Percentiles rank a stretch among this genome's conserved stretches.
Evolutionary conservation across 305 asterid species (phyloP).

Genomic region (Caryopteris hybrid): DNA sequence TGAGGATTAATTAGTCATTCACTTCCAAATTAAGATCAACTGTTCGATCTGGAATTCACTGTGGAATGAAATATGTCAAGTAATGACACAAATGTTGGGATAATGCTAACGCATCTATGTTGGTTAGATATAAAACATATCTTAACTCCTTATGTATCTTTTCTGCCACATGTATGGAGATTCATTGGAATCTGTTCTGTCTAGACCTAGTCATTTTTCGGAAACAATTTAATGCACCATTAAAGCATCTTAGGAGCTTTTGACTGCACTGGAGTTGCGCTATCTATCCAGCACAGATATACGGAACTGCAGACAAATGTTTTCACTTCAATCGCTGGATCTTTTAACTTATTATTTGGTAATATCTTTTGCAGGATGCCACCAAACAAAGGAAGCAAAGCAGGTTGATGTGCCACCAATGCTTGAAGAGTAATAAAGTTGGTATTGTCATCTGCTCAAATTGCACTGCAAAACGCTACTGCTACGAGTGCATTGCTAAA

Average conservation of each 20-base stretch:
- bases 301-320: too few relatives aligned
- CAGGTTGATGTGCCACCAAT: slow-evolving; percentile 58
- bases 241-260: neutral
- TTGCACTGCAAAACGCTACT: slow-evolving; percentile 65
- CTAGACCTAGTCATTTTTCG: neutral
- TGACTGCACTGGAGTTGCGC: too few relatives aligned
- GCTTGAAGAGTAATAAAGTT: slow-evolving; percentile 37
- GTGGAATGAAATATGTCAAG: too few relatives aligned
- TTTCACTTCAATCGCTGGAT: too few relatives aligned
- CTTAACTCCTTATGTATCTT: too few relatives aligned
- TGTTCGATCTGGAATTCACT: too few relatives aligned
- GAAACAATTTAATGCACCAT: neutral
- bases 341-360: slow-evolving; percentile 5
- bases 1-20: too few relatives aligned
- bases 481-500: slow-evolving; percentile 60
- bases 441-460: slow-evolving; percentile 46
- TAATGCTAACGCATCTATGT: neutral
- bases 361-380: slow-evolving; percentile 33
- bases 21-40: neutral
- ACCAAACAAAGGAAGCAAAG: slow-evolving; percentile 26
- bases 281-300: too few relatives aligned
- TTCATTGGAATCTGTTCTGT: neutral
- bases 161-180: too few relatives aligned
- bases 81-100: neutral
- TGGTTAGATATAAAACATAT: too few relatives aligned